These are phyloP conservation scores for Tulasnella sp. DNA, from an alignment of 768 basidiomycete species.

Conservation along the genomic window DNA sequence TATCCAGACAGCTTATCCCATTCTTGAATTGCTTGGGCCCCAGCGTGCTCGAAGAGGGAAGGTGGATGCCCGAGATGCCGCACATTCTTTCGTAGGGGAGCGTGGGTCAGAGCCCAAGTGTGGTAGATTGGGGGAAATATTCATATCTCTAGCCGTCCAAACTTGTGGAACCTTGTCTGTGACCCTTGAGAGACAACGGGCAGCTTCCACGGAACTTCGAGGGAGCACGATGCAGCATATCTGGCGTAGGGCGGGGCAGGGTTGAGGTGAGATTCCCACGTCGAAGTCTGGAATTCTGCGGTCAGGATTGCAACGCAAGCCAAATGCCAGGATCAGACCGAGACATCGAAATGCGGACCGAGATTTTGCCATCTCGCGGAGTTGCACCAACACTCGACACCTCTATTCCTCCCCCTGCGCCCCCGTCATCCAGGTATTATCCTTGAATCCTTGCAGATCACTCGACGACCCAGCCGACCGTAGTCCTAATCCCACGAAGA, in stretches of 20 bases:
- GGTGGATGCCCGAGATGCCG: not conserved
- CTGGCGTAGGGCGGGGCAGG: not conserved
- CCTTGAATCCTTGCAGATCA: not conserved
- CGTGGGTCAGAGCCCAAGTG: not conserved
- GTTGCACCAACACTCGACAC: not conserved
- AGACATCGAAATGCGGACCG: conserved; percentile 1
- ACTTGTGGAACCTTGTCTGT: not conserved
- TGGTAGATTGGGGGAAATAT: not conserved
- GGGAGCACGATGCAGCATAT: not conserved
- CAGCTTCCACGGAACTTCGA: not conserved
- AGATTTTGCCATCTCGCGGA: not conserved
- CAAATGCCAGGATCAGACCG: not conserved
- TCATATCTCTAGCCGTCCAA: not conserved
- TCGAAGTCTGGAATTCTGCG: not conserved
- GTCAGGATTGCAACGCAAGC: not conserved
- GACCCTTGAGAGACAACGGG: not conserved
- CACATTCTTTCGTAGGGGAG: not conserved
- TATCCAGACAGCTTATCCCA: not conserved
- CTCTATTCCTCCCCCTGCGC: not conserved
- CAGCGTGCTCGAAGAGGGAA: not conserved
- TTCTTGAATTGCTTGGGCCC: not conserved
- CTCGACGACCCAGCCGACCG: not conserved
- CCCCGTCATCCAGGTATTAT: not conserved
- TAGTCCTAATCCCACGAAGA: not conserved
- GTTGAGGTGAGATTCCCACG: not conserved